Evolutionary conservation across 768 basidiomycete species (phyloP).

Genomic region (Lentinula sp.): DNA sequence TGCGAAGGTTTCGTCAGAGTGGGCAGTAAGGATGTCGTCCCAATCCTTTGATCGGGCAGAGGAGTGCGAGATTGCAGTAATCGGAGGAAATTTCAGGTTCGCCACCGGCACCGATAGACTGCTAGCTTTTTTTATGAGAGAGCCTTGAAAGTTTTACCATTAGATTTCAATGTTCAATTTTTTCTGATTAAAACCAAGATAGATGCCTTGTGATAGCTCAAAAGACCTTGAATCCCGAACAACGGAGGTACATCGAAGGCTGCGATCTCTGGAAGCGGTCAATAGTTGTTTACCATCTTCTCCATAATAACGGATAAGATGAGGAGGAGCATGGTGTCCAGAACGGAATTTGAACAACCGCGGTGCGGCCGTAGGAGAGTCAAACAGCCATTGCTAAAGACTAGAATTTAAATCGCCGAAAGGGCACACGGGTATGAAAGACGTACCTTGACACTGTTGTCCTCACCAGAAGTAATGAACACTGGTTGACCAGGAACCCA

Average conservation of each 20-base stretch:
- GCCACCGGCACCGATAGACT: conserved; percentile 71
- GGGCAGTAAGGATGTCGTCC: conserved; percentile 94
- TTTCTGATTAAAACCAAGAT: too few species aligned
- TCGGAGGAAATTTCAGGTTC: conserved; percentile 78
- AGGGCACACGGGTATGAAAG: background rate
- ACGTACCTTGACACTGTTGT: conserved; percentile 90
- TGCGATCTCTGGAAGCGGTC: conserved; percentile 85
- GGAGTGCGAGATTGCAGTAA: conserved; percentile 75
- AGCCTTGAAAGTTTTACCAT: conserved; percentile 41
- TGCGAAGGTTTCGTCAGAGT: conserved; percentile 75
- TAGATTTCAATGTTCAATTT: background rate
- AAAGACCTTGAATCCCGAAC: conserved; percentile 93
- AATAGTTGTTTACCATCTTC: conserved; percentile 95
- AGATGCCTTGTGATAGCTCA: conserved; percentile 82
- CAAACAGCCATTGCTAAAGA: conserved; percentile 93
- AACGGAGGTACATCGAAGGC: conserved; percentile 84
- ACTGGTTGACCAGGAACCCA: conserved; percentile 95
- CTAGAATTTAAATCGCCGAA: conserved; percentile 6
- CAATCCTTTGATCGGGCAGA: conserved; percentile 85
- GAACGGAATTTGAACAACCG: conserved; percentile 87
- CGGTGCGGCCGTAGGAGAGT: conserved; percentile 82
- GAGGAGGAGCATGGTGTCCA: conserved; percentile 88
- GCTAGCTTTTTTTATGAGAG: conserved; percentile 76
- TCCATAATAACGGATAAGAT: conserved; percentile 91
- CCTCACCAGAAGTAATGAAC: conserved; percentile 83